Conservation (phyloP, 768 basidiomycete species). For the Termitomyces heimii region DNA sequence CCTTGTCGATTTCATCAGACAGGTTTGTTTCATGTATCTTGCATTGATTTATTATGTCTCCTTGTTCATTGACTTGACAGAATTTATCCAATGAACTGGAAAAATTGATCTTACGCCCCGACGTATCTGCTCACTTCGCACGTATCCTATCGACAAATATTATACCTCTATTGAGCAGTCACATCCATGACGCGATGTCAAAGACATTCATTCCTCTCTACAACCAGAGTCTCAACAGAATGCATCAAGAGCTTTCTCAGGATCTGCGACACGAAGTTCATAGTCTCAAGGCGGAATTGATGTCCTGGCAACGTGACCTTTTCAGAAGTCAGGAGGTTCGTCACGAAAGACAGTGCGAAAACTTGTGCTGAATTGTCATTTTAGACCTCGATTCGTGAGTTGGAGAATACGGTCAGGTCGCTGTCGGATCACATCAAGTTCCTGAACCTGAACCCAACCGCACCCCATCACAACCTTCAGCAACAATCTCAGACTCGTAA, state of each 20-base stretch:
- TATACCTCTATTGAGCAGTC: slow-evolving; percentile 72
- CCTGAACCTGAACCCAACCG: slow-evolving; percentile 49
- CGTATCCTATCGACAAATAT: slow-evolving; percentile 66
- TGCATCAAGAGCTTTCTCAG: slow-evolving; percentile 77
- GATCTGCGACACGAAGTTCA: slow-evolving; percentile 74
- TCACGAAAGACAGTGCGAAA: not conserved
- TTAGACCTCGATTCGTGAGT: slow-evolving; percentile 70
- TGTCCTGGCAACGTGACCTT: slow-evolving; percentile 76
- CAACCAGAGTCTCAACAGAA: slow-evolving; percentile 62
- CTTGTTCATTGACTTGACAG: slow-evolving; percentile 30
- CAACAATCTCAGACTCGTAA: slow-evolving; percentile 36
- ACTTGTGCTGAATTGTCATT: slow-evolving; percentile 6
- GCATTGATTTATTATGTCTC: not conserved
- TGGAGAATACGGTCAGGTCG: slow-evolving; percentile 71
- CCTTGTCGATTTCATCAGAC: slow-evolving; percentile 64
- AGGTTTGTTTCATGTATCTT: slow-evolving; percentile 39
- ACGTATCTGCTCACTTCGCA: slow-evolving; percentile 72
- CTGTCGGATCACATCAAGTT: slow-evolving; percentile 83
- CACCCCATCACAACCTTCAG: slow-evolving; percentile 33
- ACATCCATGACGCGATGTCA: slow-evolving; percentile 73
- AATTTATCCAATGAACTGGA: slow-evolving; percentile 76
- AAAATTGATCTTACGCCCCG: slow-evolving; percentile 68
- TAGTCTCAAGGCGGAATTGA: slow-evolving; percentile 73
- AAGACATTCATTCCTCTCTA: slow-evolving; percentile 74
- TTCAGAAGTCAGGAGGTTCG: slow-evolving; percentile 73